Percentiles rank a stretch among this genome's conserved stretches.
phyloP scores from a whole-genome alignment of 2,329 filamentous ascomycete species.

The Xenoacremonium recifei region DNA sequence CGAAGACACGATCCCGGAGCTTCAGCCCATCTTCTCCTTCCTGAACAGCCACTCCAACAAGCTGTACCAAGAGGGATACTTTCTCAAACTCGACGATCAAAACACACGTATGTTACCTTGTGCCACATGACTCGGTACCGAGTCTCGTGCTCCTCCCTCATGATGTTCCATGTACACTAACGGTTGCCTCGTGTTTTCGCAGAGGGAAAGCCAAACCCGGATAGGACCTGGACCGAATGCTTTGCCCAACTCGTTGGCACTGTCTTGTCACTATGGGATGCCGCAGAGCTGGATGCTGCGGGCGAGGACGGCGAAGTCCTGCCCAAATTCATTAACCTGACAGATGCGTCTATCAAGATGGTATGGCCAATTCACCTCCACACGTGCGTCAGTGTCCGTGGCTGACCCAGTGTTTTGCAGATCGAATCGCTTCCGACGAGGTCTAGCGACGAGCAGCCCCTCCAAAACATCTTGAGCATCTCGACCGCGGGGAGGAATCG shows the following conservation, averaged over 20 bases:
- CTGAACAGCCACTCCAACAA: conserved; percentile 96
- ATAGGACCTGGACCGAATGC: conserved; percentile 92
- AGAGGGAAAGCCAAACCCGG: conserved; percentile 84
- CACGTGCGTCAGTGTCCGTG: conserved; percentile 4
- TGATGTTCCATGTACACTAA: conserved; percentile 20
- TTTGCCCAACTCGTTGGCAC: conserved; percentile 97
- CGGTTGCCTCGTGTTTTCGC: conserved; percentile 12
- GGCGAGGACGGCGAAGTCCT: conserved; percentile 82
- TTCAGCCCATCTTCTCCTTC: conserved; percentile 90
- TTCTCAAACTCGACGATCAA: conserved; percentile 92
- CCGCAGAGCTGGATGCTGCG: conserved; percentile 82
- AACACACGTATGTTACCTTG: conserved; percentile 70
- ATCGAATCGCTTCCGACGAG: conserved; percentile 88
- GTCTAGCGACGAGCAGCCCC: conserved; percentile 69
- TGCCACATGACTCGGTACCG: conserved; percentile 12
- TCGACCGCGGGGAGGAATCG: conserved; percentile 95
- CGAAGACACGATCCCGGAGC: conserved; percentile 84
- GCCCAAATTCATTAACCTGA: conserved; percentile 93
- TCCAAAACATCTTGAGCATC: conserved; percentile 93
- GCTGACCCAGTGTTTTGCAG: conserved; percentile 41
- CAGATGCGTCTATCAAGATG: conserved; percentile 98
- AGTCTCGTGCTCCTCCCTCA: conserved; percentile 7
- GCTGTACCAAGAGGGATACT: conserved; percentile 96
- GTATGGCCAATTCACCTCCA: conserved; percentile 48
- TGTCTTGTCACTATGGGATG: conserved; percentile 93